Evolutionary conservation across 2,329 filamentous ascomycete genomes (phyloP), one percentile per base, ranked within the genome.

Genomic region (Teratosphaeria destructans): DNA sequence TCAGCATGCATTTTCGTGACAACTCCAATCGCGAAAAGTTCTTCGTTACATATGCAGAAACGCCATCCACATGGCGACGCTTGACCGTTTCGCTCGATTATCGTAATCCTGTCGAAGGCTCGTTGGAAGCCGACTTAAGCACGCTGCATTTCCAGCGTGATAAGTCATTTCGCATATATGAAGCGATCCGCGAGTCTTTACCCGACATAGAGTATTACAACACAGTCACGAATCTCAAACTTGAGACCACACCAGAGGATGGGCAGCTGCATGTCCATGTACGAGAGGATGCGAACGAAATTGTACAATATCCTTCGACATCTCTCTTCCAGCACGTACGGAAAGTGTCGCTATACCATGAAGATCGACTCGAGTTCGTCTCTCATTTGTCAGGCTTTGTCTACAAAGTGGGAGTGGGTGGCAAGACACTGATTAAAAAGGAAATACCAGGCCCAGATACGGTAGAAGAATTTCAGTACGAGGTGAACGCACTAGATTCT

Each of bases 1-100:
- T 97, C 61, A 96, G 91, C 75, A 96, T 99, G 94, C 91, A 96
- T 73, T 99, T 96, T 73, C 85, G 92, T 61, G 94, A 99, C 75
- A 87, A 88, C 68, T 95, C 92, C 12, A 89, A 89, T 67, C 84
- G 93, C 52, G 94, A 99, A 74, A 99, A 99, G 73, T 97, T 97
- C 78, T 99, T 97, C 73, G 86, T 99, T 63, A 97, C 94, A 0
- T 99, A 89, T 72, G 89, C 91, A 55, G 88, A 95, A 72, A 82
- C 83, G 55, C 85, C 89, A 4, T 87, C 84, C 63, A 79, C 84
- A 62, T 96, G 92, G 89, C 85, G 90, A 59, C 83, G 93, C 56
- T 88, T 99, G 56, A 97, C 94, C 2, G 85, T 99, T 34, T 96
- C 94, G 0, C 84, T 95, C 67, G 94, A 99, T 75, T 99, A 97